phyloP scores from a whole-genome alignment of 2,329 filamentous ascomycete genomes.

The Cercospora citrullina region DNA sequence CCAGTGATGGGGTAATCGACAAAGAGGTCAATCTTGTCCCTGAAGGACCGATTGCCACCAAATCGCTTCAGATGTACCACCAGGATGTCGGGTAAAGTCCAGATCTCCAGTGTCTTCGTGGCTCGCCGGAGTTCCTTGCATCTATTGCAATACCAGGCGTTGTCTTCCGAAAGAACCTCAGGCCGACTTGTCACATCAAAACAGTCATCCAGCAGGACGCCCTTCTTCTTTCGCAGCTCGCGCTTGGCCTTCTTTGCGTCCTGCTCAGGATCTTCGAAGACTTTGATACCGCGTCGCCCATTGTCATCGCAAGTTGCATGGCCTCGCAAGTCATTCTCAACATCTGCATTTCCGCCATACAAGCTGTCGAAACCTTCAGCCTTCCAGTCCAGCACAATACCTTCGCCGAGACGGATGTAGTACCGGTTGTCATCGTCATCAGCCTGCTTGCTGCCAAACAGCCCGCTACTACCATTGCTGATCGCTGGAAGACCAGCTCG shows the following conservation, averaged over 20 bases:
- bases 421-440: constrained; percentile 33
- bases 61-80: constrained; percentile 96
- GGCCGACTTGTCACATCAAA: constrained; percentile 92
- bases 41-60: constrained; percentile 75
- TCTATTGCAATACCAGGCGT: constrained; percentile 95
- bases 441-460: constrained; percentile 13
- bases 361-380: constrained; percentile 68
- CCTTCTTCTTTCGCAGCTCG: constrained; percentile 66
- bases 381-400: constrained; percentile 83
- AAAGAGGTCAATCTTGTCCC: constrained; percentile 87
- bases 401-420: constrained; percentile 74
- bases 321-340: constrained; percentile 58
- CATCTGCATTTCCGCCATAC: constrained; percentile 55
- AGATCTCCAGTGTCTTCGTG: constrained; percentile 94
- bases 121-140: constrained; percentile 93
- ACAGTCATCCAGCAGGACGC: constrained; percentile 84
- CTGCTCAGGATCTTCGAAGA: constrained; percentile 58
- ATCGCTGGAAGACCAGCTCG: constrained; percentile 1
- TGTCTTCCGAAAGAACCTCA: constrained; percentile 89
- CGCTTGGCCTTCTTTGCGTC: constrained; percentile 64
- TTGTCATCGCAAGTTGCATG: constrained; percentile 52
- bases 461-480: background rate
- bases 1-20: constrained; percentile 91
- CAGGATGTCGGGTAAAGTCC: constrained; percentile 93
- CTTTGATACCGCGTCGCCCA: constrained; percentile 58